A percentile compares a stretch with the other conserved stretches of the same genome.
Evolutionary conservation across 129 eudicot species (phyloP).

Genomic region (Sambucus nigra): DNA sequence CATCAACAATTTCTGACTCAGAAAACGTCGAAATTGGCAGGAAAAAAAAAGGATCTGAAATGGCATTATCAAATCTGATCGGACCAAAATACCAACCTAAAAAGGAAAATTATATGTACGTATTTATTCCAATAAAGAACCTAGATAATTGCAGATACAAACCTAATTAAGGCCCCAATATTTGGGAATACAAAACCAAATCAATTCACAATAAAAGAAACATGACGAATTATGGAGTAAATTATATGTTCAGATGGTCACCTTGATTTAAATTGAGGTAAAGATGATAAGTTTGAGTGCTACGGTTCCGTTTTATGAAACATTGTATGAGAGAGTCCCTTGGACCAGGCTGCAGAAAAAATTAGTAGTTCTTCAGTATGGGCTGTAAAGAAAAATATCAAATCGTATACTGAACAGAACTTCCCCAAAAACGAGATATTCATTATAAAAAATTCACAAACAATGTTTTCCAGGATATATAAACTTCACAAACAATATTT

Average conservation of each 20-base stretch:
- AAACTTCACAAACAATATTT: no score
- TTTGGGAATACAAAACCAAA: background rate
- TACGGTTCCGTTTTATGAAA: conserved; percentile 62
- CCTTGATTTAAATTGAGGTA: conserved; percentile 70
- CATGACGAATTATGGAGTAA: background rate
- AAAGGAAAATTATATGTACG: background rate
- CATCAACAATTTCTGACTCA: no score
- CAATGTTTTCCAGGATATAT: no score
- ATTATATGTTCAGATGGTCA: conserved; percentile 8
- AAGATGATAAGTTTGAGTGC: conserved; percentile 60
- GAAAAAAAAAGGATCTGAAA: no score
- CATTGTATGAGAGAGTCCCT: conserved; percentile 73
- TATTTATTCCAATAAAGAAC: background rate
- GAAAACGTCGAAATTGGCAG: no score
- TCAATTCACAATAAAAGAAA: background rate
- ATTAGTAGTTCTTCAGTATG: background rate
- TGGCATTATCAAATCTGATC: no score
- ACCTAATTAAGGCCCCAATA: background rate
- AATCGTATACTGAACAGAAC: background rate
- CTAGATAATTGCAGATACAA: background rate
- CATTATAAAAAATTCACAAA: background rate
- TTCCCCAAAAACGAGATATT: background rate
- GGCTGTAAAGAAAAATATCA: background rate
- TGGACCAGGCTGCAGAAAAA: conserved; percentile 74
- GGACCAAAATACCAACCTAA: no score